phyloP scores from a whole-genome alignment of 768 basidiomycete species.

The Mycena indigotica region DNA sequence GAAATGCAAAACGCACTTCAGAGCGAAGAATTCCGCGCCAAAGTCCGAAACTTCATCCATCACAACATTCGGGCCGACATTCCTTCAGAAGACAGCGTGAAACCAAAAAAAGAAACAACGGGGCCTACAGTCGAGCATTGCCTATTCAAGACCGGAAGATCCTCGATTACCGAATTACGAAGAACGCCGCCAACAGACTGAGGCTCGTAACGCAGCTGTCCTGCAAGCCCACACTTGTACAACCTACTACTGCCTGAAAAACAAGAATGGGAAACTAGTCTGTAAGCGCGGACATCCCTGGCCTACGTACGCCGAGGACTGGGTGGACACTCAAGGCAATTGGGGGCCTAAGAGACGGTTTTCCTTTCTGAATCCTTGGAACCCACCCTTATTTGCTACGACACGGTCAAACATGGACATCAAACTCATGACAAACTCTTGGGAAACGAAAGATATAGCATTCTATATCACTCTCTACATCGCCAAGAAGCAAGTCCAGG shows the following conservation, averaged over 20 bases:
- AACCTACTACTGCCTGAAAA: slow-evolving; percentile 22
- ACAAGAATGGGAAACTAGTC: slow-evolving; percentile 13
- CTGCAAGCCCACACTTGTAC: slow-evolving; percentile 39
- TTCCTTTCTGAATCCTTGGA: slow-evolving; percentile 31
- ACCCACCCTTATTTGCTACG: slow-evolving; percentile 25
- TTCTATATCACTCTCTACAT: slow-evolving; percentile 44
- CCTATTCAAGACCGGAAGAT: slow-evolving; percentile 38
- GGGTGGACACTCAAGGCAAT: slow-evolving; percentile 27
- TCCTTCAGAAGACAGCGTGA: slow-evolving; percentile 14
- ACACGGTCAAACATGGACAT: slow-evolving; percentile 39
- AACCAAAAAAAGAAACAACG: too few species aligned
- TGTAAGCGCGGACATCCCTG: slow-evolving; percentile 42
- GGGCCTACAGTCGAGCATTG: too few species aligned
- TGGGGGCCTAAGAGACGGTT: slow-evolving; percentile 31
- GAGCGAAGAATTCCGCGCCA: slow-evolving; percentile 28
- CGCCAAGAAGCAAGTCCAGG: slow-evolving; percentile 40
- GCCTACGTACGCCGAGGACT: slow-evolving; percentile 21
- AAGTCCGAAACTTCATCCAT: slow-evolving; percentile 32
- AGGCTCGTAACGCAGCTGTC: slow-evolving; percentile 27
- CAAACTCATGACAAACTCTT: slow-evolving; percentile 39
- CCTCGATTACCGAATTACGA: slow-evolving; percentile 27
- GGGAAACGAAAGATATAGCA: slow-evolving; percentile 33
- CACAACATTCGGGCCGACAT: slow-evolving; percentile 35
- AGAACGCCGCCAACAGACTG: background rate
- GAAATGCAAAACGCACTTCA: slow-evolving; percentile 27